These are phyloP conservation scores for Niebla homalea DNA, from an alignment of 495 filamentous ascomycete genomes.

Conservation along the genomic window DNA sequence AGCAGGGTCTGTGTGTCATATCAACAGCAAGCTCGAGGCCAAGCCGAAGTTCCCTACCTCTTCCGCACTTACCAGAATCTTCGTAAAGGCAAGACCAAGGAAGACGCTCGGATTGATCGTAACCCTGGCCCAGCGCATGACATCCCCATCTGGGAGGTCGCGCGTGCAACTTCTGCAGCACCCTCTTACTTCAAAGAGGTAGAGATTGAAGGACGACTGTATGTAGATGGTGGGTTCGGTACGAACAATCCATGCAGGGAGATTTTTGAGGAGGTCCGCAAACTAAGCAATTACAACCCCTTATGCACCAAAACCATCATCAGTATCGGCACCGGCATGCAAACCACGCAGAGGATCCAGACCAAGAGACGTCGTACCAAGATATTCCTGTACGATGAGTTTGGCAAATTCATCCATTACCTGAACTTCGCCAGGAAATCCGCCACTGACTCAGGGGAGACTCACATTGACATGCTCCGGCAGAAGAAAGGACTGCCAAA, in stretches of 20 bases:
- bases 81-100: background rate
- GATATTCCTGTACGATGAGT: background rate
- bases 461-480: background rate
- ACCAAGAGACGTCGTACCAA: background rate
- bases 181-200: constrained; percentile 36
- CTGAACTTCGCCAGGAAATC: constrained; percentile 1
- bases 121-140: constrained; percentile 10
- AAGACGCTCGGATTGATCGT: constrained; percentile 16
- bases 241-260: constrained; percentile 21
- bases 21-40: background rate
- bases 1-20: constrained; percentile 5
- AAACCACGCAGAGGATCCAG: background rate
- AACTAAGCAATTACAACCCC: constrained; percentile 3
- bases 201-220: constrained; percentile 10
- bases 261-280: constrained; percentile 10
- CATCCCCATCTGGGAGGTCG: constrained; percentile 35
- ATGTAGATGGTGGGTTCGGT: constrained; percentile 18
- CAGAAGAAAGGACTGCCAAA: background rate
- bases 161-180: constrained; percentile 37
- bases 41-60: background rate
- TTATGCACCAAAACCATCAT: constrained; percentile 9
- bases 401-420: background rate
- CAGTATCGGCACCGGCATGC: constrained; percentile 20
- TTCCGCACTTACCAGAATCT: constrained; percentile 10
- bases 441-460: constrained; percentile 7